Evolutionary conservation across 345 rosid species (phyloP).

Genomic region (Erodium maritimum): DNA sequence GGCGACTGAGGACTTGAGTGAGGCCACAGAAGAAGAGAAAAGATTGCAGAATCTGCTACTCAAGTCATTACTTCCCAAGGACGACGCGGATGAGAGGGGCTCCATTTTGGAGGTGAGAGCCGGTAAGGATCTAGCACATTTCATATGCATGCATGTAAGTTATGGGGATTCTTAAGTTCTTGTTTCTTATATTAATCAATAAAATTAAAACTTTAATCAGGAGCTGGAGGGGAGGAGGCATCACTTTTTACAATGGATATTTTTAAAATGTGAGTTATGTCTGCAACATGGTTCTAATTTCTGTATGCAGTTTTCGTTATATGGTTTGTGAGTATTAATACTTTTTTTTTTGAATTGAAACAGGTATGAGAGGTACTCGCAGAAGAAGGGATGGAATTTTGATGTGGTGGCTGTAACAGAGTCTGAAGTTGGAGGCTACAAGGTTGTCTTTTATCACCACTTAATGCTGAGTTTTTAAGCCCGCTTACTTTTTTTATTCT

Average conservation of each 20-base stretch:
- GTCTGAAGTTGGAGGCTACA: conserved; percentile 87
- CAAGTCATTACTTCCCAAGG: conserved; percentile 79
- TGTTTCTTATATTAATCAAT: conserved; percentile 7
- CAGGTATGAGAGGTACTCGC: conserved; percentile 92
- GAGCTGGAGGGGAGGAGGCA: conserved; percentile 96
- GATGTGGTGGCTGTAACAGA: conserved; percentile 66
- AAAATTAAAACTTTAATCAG: conserved; percentile 23
- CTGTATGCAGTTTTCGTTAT: conserved; percentile 2
- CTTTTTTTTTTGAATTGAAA: conserved; percentile 8
- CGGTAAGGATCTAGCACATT: conserved; percentile 29
- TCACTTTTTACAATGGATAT: conserved; percentile 93
- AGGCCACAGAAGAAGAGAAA: conserved; percentile 53
- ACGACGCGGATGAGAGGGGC: conserved; percentile 95
- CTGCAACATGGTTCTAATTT: not conserved
- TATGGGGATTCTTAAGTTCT: not conserved
- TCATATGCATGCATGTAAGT: not conserved
- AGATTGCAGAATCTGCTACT: conserved; percentile 61
- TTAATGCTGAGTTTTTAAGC: not conserved
- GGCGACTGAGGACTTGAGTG: conserved; percentile 55
- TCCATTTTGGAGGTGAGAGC: conserved; percentile 98
- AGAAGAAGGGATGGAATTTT: conserved; percentile 80
- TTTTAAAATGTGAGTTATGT: conserved; percentile 59
- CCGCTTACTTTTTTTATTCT: not conserved
- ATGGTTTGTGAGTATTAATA: not conserved
- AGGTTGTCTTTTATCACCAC: conserved; percentile 27